Base-by-base conservation (phyloP, 202 grass and related monocot genomes). In the Panicum virgatum region DNA sequence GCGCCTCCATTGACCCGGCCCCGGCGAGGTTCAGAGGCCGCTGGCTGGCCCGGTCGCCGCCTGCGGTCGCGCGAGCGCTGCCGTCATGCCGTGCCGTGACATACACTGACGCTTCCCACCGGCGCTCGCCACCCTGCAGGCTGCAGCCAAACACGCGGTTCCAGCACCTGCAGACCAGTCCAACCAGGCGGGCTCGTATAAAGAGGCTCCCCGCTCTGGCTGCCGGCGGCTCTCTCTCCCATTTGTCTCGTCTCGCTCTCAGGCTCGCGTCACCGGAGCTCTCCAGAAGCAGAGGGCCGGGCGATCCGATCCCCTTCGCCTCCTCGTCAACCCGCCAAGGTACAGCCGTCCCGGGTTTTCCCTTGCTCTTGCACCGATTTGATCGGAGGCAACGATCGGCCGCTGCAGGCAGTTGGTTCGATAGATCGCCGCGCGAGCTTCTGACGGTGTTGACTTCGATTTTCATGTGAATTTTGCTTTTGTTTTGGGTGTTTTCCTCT, bases 201-300 rank as follows among this genome's bases (percentile, higher is more conserved):
- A 78, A 82, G 52, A 20, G 22, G 65, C 39, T 53, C 38, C 34
- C 45, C 9, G 36, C 59, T 30, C 5, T 58, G 58, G 25, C 61
- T 46, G 22, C 76, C 13, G 32, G n/a, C n/a, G n/a, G n/a, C n/a
- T n/a, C n/a, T n/a, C 34, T 63, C 72, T 72, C 78, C 66, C 78
- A 54, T 85, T 82, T 86, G 83, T 46, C 54, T 25, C 62, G 52
- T 51, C 60, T 82, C 88, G 66, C 73, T 53, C 78, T 77, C 87
- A n/a, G 16, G 82, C 78, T 82, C 73, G 67, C 60, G 79, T 89
- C 88, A 86, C 73, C 25, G 29, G 75, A 83, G 75, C 80, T 73
- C 74, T 72, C 74, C 38, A 18, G 67, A 86, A 80, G 56, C 53
- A 50, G 48, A 15, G 52, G 82, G 16, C 15, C 76, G 62, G n/a